Percentiles rank a stretch among this genome's conserved stretches.
Conservation (phyloP, 1,139 yeast genomes). For the Magnusiomyces clavatus region DNA sequence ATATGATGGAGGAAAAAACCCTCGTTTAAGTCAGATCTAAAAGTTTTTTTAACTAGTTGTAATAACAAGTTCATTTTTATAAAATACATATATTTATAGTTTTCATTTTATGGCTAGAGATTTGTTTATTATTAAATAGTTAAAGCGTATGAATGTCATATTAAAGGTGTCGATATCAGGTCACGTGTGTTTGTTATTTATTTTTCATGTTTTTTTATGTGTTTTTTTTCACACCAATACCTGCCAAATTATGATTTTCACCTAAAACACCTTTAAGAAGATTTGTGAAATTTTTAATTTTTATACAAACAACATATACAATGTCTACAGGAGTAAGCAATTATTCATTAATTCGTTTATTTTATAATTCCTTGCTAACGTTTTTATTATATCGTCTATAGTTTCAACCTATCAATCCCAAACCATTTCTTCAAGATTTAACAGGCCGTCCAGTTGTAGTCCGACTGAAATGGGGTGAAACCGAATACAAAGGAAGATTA, state of each 20-base stretch:
- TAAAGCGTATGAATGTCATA: too few species aligned
- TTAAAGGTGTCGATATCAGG: too few species aligned
- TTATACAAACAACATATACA: background rate
- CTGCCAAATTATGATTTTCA: slow-evolving; percentile 17
- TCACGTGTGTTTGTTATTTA: too few species aligned
- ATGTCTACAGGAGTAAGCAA: slow-evolving; percentile 4
- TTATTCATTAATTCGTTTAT: background rate
- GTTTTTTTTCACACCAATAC: too few species aligned
- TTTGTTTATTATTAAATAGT: background rate
- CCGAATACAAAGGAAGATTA: slow-evolving; percentile 82
- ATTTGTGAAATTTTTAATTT: background rate
- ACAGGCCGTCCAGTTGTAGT: slow-evolving; percentile 67
- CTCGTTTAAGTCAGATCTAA: slow-evolving; percentile 11
- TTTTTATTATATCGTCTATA: slow-evolving; percentile 16
- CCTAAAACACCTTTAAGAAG: slow-evolving; percentile 15
- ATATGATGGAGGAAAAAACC: slow-evolving; percentile 43
- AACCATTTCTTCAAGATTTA: slow-evolving; percentile 76
- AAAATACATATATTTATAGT: background rate
- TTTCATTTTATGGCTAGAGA: background rate
- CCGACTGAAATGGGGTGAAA: slow-evolving; percentile 84
- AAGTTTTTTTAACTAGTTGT: background rate
- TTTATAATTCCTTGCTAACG: background rate
- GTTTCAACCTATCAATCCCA: slow-evolving; percentile 81
- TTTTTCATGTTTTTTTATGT: too few species aligned
- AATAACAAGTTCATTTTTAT: too few species aligned